Percentiles rank a stretch among this genome's conserved stretches.
phyloP scores from a whole-genome alignment of 208 protist species.

The Leishmania turanica region DNA sequence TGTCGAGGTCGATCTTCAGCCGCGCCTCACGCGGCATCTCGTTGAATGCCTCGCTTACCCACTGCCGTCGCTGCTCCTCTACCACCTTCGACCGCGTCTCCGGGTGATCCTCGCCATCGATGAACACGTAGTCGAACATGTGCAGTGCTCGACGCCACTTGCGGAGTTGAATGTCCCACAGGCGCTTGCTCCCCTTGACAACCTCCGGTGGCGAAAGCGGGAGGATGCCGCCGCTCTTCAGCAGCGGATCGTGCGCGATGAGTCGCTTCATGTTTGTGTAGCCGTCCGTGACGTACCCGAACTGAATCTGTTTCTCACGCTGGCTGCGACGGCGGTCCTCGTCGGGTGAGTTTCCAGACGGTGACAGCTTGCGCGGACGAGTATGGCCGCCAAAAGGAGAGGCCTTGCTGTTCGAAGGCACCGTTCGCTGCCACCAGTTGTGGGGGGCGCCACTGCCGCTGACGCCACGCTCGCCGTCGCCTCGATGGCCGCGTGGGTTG shows the following conservation, averaged over 20 bases:
- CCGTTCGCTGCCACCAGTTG: neutral
- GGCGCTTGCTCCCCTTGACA: constrained; percentile 66
- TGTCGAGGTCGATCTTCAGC: constrained; percentile 40
- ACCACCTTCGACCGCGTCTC: constrained; percentile 33
- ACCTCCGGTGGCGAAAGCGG: constrained; percentile 69
- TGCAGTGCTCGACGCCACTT: constrained; percentile 88
- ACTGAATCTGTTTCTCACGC: constrained; percentile 83
- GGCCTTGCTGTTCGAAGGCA: neutral
- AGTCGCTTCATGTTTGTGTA: constrained; percentile 86
- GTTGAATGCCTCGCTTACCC: constrained; percentile 64
- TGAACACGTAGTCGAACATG: constrained; percentile 91
- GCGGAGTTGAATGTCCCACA: constrained; percentile 83
- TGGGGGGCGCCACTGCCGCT: neutral
- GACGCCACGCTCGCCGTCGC: neutral
- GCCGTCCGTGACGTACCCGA: constrained; percentile 75
- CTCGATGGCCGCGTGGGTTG: neutral
- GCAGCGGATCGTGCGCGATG: constrained; percentile 72
- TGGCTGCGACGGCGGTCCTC: constrained; percentile 66
- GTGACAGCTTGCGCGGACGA: constrained; percentile 8
- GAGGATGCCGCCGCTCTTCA: constrained; percentile 71
- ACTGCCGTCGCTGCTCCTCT: constrained; percentile 78
- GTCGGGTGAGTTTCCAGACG: constrained; percentile 58
- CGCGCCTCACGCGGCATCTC: constrained; percentile 40
- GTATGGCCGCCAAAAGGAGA: neutral
- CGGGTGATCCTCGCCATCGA: constrained; percentile 73